Conservation (phyloP, 495 filamentous ascomycete genomes). For the Haplographium delicatum region DNA sequence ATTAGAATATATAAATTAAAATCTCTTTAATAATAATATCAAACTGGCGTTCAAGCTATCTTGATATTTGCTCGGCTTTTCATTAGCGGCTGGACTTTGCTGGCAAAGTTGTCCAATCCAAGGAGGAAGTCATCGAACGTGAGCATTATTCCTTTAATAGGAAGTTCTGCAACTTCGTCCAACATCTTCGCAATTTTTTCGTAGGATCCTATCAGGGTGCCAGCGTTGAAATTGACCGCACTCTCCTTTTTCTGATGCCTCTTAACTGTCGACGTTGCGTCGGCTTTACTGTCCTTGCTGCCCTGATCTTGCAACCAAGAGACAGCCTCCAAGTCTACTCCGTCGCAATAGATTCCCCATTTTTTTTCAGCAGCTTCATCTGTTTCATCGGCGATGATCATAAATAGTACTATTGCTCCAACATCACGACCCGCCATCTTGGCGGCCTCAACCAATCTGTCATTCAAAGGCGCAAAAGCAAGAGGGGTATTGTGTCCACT, state of each 20-base stretch:
- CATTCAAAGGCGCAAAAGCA: conserved; percentile 19
- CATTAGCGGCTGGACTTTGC: conserved; percentile 37
- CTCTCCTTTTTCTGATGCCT: conserved; percentile 14
- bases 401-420: conserved; percentile 29
- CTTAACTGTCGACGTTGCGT: conserved; percentile 22
- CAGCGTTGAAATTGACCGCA: conserved; percentile 25
- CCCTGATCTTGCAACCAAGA: conserved; percentile 22
- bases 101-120: conserved; percentile 27
- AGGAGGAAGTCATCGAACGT: conserved; percentile 27
- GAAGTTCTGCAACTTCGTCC: conserved; percentile 24
- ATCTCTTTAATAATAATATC: too few relatives aligned
- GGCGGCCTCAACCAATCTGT: conserved; percentile 22
- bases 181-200: conserved; percentile 27
- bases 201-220: conserved; percentile 26
- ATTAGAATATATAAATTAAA: too few relatives aligned
- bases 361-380: conserved; percentile 28
- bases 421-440: conserved; percentile 23
- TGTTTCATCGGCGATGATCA: conserved; percentile 29
- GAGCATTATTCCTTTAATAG: conserved; percentile 30
- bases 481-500: conserved; percentile 24
- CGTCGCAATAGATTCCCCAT: conserved; percentile 27
- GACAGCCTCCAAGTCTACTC: conserved; percentile 22
- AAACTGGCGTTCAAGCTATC: too few relatives aligned
- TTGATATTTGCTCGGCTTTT: conserved; percentile 32
- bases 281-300: conserved; percentile 24